Conservation (phyloP, 2,329 filamentous ascomycete species). For the Juglanconis juglandina region DNA sequence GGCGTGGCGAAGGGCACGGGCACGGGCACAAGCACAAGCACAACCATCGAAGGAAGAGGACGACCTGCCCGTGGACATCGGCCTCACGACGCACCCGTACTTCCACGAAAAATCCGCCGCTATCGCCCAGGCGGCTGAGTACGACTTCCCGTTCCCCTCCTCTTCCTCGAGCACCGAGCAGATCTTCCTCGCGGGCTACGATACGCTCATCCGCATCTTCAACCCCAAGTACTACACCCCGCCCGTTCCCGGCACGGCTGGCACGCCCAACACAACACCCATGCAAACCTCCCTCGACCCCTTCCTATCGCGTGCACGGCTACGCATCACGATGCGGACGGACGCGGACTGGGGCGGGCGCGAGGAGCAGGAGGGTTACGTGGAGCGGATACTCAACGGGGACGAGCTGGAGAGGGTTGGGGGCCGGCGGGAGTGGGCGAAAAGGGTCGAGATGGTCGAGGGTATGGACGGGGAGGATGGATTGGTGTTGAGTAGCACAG, state of each 20-base stretch:
- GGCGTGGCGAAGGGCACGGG: slow-evolving; percentile 13
- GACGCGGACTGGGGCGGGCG: slow-evolving; percentile 58
- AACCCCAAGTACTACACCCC: slow-evolving; percentile 67
- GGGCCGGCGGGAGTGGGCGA: slow-evolving; percentile 56
- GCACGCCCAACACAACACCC: slow-evolving; percentile 22
- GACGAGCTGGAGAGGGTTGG: slow-evolving; percentile 48
- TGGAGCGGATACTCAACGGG: slow-evolving; percentile 46
- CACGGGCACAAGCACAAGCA: background rate
- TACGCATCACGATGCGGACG: slow-evolving; percentile 63
- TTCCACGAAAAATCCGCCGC: slow-evolving; percentile 69
- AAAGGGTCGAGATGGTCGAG: slow-evolving; percentile 57
- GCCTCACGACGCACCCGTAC: slow-evolving; percentile 67
- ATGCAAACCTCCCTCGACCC: slow-evolving; percentile 56
- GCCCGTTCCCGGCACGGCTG: slow-evolving; percentile 17
- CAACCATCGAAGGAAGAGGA: background rate
- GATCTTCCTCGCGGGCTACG: slow-evolving; percentile 70
- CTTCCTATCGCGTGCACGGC: slow-evolving; percentile 59
- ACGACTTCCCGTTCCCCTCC: slow-evolving; percentile 22
- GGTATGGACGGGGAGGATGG: slow-evolving; percentile 37
- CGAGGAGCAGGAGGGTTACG: slow-evolving; percentile 51
- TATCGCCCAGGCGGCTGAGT: slow-evolving; percentile 47
- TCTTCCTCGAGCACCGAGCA: slow-evolving; percentile 41
- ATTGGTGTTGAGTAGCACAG: slow-evolving; percentile 55
- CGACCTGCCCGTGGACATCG: slow-evolving; percentile 55
- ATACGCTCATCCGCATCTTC: slow-evolving; percentile 71